These are phyloP conservation scores for Botryobasidium botryosum DNA, from an alignment of 768 basidiomycete genomes.

Conservation along the genomic window DNA sequence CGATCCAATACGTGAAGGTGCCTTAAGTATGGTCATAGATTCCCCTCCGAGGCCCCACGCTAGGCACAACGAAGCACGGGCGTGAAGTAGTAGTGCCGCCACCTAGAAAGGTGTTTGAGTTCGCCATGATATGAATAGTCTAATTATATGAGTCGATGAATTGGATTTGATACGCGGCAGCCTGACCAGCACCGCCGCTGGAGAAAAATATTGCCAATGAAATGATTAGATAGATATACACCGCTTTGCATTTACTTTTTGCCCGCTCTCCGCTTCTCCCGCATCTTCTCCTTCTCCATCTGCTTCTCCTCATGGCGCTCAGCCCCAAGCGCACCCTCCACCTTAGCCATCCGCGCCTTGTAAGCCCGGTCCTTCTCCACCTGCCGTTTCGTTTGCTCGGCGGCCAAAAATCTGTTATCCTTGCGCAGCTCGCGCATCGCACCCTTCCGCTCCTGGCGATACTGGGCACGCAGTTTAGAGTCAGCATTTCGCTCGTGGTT, in stretches of 20 bases:
- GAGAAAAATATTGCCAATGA: too few species aligned
- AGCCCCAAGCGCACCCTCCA: conserved; percentile 38
- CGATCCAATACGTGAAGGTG: too few species aligned
- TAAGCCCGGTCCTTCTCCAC: conserved; percentile 71
- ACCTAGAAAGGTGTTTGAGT: too few species aligned
- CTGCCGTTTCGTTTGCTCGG: conserved; percentile 70
- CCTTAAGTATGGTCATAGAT: too few species aligned
- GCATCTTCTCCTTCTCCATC: conserved; percentile 67
- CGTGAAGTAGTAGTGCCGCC: too few species aligned
- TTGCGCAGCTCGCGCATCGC: conserved; percentile 93
- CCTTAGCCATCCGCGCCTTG: conserved; percentile 67
- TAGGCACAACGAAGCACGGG: too few species aligned
- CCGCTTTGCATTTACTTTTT: conserved; percentile 32
- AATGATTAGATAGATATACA: too few species aligned
- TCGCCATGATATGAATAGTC: too few species aligned
- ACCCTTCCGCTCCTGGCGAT: conserved; percentile 93
- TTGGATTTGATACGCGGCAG: too few species aligned
- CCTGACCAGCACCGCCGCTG: too few species aligned
- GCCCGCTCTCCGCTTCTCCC: conserved; percentile 60
- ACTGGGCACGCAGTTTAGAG: conserved; percentile 67
- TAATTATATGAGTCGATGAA: too few species aligned
- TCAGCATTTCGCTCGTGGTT: conserved; percentile 82
- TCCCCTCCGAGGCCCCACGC: too few species aligned
- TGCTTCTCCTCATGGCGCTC: conserved; percentile 94
- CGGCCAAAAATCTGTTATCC: conserved; percentile 84